Evolutionary conservation across 495 filamentous ascomycete species (phyloP).

Genomic region (Staphylotrichum tortipilum): DNA sequence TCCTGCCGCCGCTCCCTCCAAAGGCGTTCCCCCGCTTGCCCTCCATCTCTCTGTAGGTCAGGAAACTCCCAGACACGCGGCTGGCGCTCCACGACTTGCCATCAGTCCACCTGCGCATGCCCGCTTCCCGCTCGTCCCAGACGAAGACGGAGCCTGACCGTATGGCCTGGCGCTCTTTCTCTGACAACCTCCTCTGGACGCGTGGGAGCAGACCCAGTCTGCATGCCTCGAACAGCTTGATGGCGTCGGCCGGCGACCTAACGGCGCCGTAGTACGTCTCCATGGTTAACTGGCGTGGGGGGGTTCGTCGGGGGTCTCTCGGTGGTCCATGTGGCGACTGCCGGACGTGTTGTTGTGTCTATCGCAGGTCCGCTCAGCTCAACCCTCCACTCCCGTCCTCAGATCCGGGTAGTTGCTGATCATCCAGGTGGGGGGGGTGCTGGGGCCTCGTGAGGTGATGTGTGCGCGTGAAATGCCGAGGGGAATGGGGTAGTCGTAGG

Average conservation of each 20-base stretch:
- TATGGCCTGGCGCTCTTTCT: constrained; percentile 94
- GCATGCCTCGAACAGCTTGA: constrained; percentile 95
- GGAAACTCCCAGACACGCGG: constrained; percentile 91
- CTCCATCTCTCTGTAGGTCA: constrained; percentile 98
- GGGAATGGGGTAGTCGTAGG: neutral
- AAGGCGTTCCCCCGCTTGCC: constrained; percentile 63
- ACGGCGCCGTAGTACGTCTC: constrained; percentile 94
- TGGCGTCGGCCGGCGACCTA: constrained; percentile 86
- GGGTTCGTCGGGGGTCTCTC: neutral
- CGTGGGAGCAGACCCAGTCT: constrained; percentile 80
- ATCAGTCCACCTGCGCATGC: constrained; percentile 97
- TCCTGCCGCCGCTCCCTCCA: constrained; percentile 55
- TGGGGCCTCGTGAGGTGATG: too few species aligned
- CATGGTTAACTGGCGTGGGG: constrained; percentile 44
- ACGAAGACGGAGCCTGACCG: constrained; percentile 95
- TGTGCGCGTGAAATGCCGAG: too few species aligned
- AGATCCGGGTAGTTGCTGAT: neutral
- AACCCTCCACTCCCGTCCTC: constrained; percentile 1
- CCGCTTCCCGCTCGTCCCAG: constrained; percentile 97
- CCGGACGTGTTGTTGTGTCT: neutral
- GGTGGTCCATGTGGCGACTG: neutral
- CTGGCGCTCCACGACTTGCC: constrained; percentile 99
- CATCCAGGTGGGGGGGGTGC: constrained; percentile 11
- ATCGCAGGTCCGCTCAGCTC: neutral
- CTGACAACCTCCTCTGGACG: constrained; percentile 86